Base-by-base conservation (phyloP, 805 yeast species). In the Yarrowia hollandica region DNA sequence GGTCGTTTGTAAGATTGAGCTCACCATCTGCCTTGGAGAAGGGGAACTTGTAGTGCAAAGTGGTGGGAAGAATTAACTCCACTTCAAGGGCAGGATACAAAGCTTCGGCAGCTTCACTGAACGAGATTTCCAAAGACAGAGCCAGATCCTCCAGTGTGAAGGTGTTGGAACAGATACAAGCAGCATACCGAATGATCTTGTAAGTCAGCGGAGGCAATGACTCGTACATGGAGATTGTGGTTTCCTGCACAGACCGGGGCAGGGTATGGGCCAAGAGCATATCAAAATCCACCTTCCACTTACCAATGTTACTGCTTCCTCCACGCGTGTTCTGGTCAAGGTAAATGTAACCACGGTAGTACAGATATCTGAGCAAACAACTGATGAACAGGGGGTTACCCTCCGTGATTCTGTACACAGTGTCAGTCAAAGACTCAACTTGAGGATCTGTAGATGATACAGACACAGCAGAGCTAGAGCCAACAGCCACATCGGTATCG, bases 31-130 rank as follows among this genome's bases (percentile, higher is more conserved):
- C 66, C 22, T 75, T 62, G 62, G 75, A 76, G 60, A 78, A 76
- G 8, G 83, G 83, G 19, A 78, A 67, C 62, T 80, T 80, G 64
- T 78, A 78, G 61, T 74, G 75, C 1, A 76, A 67, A 22, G 76
- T 73, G 12, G 72, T 65, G 0, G 82, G 80, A 1, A 64, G 62
- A 5, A 80, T 64, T 3, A 79, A 37, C 14, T 68, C 66, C 11
- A 67, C 48, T 23, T 73, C 71, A 11, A 74, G 63, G 15, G 76
- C 74, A 34, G 70, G 65, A 22, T 69, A 71, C 5, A 79, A 56
- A 12, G 74, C 66, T 19, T 64, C 63, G 25, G 71, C 68, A 2
- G 74, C 71, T n/a, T 70, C 71, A 5, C 65, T 58, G 12, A 77
- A 60, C 0, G 79, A 64, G 31, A 64, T 61, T 1, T 72, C 71